Conservation (phyloP, 306 rosid species). For the Malus sieversii region DNA sequence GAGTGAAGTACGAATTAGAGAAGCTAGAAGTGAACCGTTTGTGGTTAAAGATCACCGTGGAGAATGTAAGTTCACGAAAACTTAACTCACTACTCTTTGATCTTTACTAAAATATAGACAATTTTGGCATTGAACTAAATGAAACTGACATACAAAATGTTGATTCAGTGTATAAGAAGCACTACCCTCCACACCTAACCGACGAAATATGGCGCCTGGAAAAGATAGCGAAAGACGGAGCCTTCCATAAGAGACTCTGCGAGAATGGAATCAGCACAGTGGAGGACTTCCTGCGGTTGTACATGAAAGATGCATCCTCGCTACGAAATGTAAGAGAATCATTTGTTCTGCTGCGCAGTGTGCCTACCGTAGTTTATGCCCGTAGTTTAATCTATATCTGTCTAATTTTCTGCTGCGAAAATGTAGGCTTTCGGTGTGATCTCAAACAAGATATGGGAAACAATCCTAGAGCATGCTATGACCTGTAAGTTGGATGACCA, state of each 20-base stretch:
- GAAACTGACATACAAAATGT: slow-evolving; percentile 11
- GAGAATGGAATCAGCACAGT: slow-evolving; percentile 23
- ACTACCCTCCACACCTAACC: slow-evolving; percentile 39
- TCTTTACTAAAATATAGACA: neutral
- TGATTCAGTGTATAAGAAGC: slow-evolving; percentile 49
- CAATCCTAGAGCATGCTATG: slow-evolving; percentile 45
- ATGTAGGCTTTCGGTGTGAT: slow-evolving; percentile 41
- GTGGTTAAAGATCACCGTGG: slow-evolving; percentile 60
- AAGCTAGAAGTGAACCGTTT: slow-evolving; percentile 48
- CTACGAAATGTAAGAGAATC: slow-evolving; percentile 30
- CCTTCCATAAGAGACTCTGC: slow-evolving; percentile 21
- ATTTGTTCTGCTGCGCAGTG: neutral
- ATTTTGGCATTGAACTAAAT: neutral
- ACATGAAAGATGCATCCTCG: slow-evolving; percentile 14
- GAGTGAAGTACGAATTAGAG: slow-evolving; percentile 30
- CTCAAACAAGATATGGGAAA: slow-evolving; percentile 29
- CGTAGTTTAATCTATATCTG: neutral
- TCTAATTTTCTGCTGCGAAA: neutral
- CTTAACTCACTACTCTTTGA: neutral
- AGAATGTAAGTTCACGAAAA: slow-evolving; percentile 36
- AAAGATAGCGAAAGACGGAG: slow-evolving; percentile 42
- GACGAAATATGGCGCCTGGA: slow-evolving; percentile 63
- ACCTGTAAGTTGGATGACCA: slow-evolving; percentile 29
- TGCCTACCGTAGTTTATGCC: neutral
- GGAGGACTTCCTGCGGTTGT: slow-evolving; percentile 33